These are phyloP conservation scores for Aspergillus eucalypticola DNA, from an alignment of 2,329 filamentous ascomycete genomes.

Conservation along the genomic window DNA sequence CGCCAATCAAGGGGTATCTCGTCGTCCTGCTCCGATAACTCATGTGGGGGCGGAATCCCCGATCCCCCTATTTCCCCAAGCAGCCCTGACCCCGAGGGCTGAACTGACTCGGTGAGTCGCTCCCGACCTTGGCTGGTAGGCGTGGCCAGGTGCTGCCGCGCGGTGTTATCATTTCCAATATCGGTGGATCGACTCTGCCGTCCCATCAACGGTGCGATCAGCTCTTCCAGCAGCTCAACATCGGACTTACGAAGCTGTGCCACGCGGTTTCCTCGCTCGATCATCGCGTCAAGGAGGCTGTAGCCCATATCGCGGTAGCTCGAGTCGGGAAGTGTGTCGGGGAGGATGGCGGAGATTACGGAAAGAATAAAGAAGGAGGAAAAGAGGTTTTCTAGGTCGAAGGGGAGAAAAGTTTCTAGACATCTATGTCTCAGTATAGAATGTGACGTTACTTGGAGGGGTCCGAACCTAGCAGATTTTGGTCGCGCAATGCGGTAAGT, in stretches of 20 bases:
- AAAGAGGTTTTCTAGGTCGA: constrained; percentile 29
- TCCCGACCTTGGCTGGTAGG: neutral
- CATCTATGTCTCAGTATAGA: constrained; percentile 10
- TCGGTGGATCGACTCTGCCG: neutral
- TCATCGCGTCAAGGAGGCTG: constrained; percentile 23
- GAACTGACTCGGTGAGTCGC: neutral
- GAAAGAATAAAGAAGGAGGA: constrained; percentile 41
- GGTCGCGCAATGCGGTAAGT: constrained; percentile 24
- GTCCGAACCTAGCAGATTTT: constrained; percentile 25
- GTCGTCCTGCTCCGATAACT: constrained; percentile 9
- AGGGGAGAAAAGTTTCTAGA: constrained; percentile 38
- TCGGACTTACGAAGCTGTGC: constrained; percentile 26
- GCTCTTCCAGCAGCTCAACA: constrained; percentile 23
- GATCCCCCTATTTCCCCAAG: neutral
- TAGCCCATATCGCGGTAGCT: constrained; percentile 39
- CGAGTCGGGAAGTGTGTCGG: constrained; percentile 45
- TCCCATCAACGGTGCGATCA: constrained; percentile 17
- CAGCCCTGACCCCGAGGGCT: neutral
- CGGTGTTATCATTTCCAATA: neutral
- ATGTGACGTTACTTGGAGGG: neutral
- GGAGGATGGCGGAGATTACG: constrained; percentile 38
- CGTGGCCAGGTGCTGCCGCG: neutral
- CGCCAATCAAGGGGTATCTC: constrained; percentile 22
- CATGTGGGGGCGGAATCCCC: neutral
- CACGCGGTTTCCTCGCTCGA: constrained; percentile 21